phyloP scores from a whole-genome alignment of 805 yeast species.

The Monosporozyma aerobia region DNA sequence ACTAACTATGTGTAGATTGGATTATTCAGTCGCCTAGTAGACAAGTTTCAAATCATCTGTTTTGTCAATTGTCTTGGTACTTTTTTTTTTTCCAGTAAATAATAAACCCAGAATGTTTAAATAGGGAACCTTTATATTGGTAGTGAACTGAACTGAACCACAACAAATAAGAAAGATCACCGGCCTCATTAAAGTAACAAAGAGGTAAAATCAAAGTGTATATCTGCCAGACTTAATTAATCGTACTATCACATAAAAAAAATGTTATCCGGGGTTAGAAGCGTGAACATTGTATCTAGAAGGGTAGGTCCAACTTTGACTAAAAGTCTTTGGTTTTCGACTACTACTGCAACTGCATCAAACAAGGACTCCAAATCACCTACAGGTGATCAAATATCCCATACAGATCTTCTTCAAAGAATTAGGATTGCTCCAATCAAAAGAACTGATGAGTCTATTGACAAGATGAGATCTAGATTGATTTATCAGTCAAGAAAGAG shows the following conservation, averaged over 20 bases:
- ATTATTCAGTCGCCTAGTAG: neutral
- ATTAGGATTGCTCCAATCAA: slow-evolving; percentile 72
- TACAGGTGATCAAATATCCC: neutral
- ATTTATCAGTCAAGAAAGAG: slow-evolving; percentile 88
- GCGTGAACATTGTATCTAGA: neutral
- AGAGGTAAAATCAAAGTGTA: too few relatives aligned
- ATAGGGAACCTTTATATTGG: neutral
- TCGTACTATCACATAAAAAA: neutral
- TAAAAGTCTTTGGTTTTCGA: neutral
- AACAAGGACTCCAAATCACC: neutral
- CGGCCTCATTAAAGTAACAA: too few relatives aligned
- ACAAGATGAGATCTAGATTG: slow-evolving; percentile 75
- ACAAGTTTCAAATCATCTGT: neutral
- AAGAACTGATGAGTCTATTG: slow-evolving; percentile 63
- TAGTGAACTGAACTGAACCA: too few relatives aligned
- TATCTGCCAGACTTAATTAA: neutral
- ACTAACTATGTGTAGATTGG: neutral
- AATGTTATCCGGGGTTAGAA: neutral
- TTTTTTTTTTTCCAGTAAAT: neutral
- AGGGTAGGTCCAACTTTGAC: neutral
- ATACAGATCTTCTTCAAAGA: slow-evolving; percentile 33
- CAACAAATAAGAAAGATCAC: too few relatives aligned
- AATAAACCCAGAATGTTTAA: neutral
- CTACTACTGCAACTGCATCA: neutral
- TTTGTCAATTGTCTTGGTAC: neutral